Percentiles rank a stretch among this genome's conserved stretches.
Conservation (phyloP, 495 filamentous ascomycete species). For the Lindgomyces ingoldianus region DNA sequence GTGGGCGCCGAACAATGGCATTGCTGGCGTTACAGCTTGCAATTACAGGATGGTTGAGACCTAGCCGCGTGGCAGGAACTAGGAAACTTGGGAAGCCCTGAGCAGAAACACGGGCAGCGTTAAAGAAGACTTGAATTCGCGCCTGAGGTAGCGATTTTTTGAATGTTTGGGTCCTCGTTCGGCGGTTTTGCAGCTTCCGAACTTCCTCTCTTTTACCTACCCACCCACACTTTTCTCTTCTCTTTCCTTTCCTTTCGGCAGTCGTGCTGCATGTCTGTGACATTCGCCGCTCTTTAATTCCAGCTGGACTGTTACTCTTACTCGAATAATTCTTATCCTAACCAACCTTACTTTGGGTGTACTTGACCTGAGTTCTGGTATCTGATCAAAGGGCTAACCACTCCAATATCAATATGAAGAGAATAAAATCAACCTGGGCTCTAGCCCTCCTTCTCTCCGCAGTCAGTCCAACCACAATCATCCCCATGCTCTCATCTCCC, state of each 20-base stretch:
- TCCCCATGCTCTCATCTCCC: not conserved
- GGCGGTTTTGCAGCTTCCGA: constrained; percentile 23
- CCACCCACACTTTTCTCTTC: not conserved
- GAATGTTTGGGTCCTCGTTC: constrained; percentile 27
- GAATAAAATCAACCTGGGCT: constrained; percentile 19
- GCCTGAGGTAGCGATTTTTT: constrained; percentile 21
- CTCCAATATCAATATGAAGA: constrained; percentile 25
- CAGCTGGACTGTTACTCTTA: constrained; percentile 38
- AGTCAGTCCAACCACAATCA: not conserved
- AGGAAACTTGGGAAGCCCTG: constrained; percentile 21
- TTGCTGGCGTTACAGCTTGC: constrained; percentile 19
- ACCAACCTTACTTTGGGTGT: not conserved
- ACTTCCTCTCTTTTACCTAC: constrained; percentile 2
- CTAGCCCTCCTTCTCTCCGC: constrained; percentile 9
- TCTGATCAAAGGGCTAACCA: too few relatives aligned
- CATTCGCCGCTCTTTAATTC: constrained; percentile 17
- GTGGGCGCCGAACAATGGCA: constrained; percentile 14
- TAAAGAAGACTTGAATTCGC: constrained; percentile 9
- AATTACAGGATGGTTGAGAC: constrained; percentile 15
- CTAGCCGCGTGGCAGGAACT: constrained; percentile 13
- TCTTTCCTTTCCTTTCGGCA: constrained; percentile 20
- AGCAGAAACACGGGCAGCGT: constrained; percentile 14
- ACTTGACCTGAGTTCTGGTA: too few relatives aligned
- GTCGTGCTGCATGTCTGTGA: constrained; percentile 35
- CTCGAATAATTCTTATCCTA: not conserved